These are phyloP conservation scores for Coffea canephora DNA, from an alignment of 257 asterid species.

Conservation along the genomic window DNA sequence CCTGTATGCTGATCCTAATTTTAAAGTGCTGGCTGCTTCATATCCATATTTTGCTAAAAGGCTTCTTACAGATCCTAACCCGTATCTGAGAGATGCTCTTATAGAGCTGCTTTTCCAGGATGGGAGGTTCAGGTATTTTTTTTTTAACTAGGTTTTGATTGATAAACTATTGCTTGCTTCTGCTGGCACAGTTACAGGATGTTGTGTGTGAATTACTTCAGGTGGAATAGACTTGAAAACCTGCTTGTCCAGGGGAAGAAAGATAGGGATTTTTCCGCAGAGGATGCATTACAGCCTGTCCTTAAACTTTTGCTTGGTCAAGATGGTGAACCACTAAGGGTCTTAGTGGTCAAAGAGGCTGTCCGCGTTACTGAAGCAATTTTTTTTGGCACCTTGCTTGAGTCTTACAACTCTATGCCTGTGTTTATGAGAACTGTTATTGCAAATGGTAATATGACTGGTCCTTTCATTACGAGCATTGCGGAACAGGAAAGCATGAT, in stretches of 20 bases:
- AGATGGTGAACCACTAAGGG: constrained; percentile 79
- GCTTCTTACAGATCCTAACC: constrained; percentile 97
- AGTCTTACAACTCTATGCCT: constrained; percentile 65
- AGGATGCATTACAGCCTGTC: constrained; percentile 95
- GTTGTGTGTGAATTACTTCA: constrained; percentile 30
- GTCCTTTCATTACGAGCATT: constrained; percentile 51
- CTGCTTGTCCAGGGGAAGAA: constrained; percentile 84
- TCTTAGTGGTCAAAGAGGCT: constrained; percentile 84
- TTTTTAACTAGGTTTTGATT: constrained; percentile 18
- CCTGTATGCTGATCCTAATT: constrained; percentile 92
- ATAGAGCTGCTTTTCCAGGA: constrained; percentile 98
- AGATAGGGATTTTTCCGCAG: constrained; percentile 89
- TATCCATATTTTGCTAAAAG: constrained; percentile 98
- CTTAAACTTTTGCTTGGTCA: constrained; percentile 81
- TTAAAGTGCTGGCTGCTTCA: constrained; percentile 98
- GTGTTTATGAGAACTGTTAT: constrained; percentile 49
- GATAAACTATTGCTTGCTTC: constrained; percentile 6
- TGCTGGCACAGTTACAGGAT: constrained; percentile 1
- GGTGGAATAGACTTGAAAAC: constrained; percentile 99
- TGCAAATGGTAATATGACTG: constrained; percentile 43
- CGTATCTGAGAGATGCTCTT: constrained; percentile 98
- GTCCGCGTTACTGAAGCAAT: constrained; percentile 83
- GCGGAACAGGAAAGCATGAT: constrained; percentile 75
- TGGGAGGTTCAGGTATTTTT: constrained; percentile 84
- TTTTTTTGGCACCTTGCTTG: constrained; percentile 66